Percentiles rank a stretch among this genome's conserved stretches.
phyloP scores from a whole-genome alignment of 2,329 filamentous ascomycete genomes.

The Paradendryphiella salina region DNA sequence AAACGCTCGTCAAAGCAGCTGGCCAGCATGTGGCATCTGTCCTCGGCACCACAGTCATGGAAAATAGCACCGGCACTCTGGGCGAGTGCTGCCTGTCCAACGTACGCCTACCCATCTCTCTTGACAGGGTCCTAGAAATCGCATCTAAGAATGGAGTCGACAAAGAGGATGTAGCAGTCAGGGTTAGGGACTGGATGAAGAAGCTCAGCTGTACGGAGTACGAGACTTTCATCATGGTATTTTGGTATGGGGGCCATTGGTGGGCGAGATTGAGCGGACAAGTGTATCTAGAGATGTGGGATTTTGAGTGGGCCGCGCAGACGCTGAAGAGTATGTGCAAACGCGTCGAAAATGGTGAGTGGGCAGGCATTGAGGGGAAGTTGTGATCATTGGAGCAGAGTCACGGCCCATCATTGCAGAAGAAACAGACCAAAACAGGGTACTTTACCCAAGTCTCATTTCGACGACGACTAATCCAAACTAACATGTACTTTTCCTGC shows the following conservation, averaged over 20 bases:
- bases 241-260: constrained; percentile 62
- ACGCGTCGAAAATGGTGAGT: constrained; percentile 54
- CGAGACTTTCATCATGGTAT: constrained; percentile 72
- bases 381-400: constrained; percentile 1
- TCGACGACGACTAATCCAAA: neutral
- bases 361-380: constrained; percentile 17
- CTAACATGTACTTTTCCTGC: no score
- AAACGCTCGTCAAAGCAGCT: constrained; percentile 65
- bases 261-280: constrained; percentile 80
- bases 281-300: constrained; percentile 76
- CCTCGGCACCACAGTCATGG: constrained; percentile 71
- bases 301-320: constrained; percentile 72
- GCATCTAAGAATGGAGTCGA: constrained; percentile 24
- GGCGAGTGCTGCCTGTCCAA: constrained; percentile 72
- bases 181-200: constrained; percentile 50
- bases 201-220: constrained; percentile 57
- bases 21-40: constrained; percentile 62
- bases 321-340: constrained; percentile 62
- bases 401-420: no score
- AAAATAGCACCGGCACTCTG: constrained; percentile 65
- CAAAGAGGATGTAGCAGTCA: constrained; percentile 22
- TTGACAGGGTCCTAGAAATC: constrained; percentile 36
- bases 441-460: neutral
- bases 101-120: constrained; percentile 68
- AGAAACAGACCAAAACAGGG: no score